Evolutionary conservation across 192 early-diverging fungal genomes (phyloP).

Genomic region (Backusella tuberculispora): DNA sequence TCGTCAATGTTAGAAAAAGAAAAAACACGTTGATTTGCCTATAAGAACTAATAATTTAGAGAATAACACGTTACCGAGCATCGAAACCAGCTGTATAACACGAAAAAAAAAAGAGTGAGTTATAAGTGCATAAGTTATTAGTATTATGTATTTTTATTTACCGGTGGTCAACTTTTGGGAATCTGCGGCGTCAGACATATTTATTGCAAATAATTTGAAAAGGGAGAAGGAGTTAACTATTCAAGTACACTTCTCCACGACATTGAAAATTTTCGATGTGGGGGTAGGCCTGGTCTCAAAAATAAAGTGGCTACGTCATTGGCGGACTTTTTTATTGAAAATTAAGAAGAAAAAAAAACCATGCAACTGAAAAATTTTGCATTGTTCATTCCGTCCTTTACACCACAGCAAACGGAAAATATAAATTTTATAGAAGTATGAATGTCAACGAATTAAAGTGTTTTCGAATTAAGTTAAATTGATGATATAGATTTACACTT

Average conservation of each 20-base stretch:
- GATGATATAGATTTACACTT: too few relatives aligned
- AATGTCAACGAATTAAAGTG: too few relatives aligned
- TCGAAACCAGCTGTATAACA: slow-evolving; percentile 56
- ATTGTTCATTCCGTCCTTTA: too few relatives aligned
- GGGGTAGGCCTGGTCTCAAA: slow-evolving; percentile 20
- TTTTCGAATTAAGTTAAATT: too few relatives aligned
- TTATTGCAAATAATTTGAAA: slow-evolving; percentile 23
- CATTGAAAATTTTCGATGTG: slow-evolving; percentile 12
- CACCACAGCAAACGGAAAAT: too few relatives aligned
- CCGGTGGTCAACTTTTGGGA: slow-evolving; percentile 36
- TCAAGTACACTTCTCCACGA: slow-evolving; percentile 10
- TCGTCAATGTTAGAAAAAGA: not conserved
- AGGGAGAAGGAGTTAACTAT: slow-evolving; percentile 23
- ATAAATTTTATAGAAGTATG: too few relatives aligned
- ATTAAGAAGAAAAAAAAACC: not conserved
- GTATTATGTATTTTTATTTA: slow-evolving; percentile 3
- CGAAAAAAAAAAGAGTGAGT: slow-evolving; percentile 2
- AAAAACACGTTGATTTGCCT: not conserved
- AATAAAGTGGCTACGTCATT: not conserved
- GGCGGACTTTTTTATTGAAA: not conserved
- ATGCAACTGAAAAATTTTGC: too few relatives aligned
- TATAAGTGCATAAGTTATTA: not conserved
- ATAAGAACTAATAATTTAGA: not conserved
- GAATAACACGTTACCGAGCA: slow-evolving; percentile 49
- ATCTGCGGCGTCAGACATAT: slow-evolving; percentile 38